Base-by-base conservation (phyloP, 1,139 yeast genomes). In the Zygosaccharomyces sapae region DNA sequence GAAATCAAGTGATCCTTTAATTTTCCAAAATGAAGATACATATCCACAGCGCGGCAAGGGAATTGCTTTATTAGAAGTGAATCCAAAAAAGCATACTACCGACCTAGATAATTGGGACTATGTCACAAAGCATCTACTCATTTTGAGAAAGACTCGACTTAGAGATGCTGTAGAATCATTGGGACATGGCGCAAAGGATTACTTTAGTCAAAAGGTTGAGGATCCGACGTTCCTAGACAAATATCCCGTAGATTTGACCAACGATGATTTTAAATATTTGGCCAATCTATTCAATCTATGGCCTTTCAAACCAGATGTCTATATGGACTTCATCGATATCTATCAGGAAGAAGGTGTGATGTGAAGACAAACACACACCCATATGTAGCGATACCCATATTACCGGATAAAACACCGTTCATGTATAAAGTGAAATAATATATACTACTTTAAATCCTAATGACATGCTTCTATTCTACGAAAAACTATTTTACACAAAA, bases 101-200 rank as follows among this genome's bases (percentile, higher is more conserved):
- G 74, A 80, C 55, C 60, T 78, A 4, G 86, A 80, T 44, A 74
- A 76, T 38, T 76, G 85, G 67, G 94, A 87, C 51, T 79, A 77
- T 55, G 79, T 88, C 12, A 73, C 83, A 18, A 83, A 83, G 57
- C 77, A 79, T 54, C 65, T 90, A 38, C 77, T 83, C 72, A 74
- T 81, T 40, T 69, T 76, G 39, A 71, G 77, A 13, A 72, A 74
- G 3, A 72, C 73, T 19, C 75, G 77, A 1, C 60, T 88, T 4
- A 38, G 49, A 3, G 80, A 79, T 4, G 72, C 77, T 1, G 57
- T 86, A 2, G 70, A 72, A 10, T 72, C 76, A 13, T 66, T 90
- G 12, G 95, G 95, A 0, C 90, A 95, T 0, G 97, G 96, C 1
- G 96, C 94, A 0, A 75, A 68, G 4, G 85, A 80, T n/a, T 81